Conservation (phyloP, 1,284 basidiomycete species). For the Sporisorium reilianum region DNA sequence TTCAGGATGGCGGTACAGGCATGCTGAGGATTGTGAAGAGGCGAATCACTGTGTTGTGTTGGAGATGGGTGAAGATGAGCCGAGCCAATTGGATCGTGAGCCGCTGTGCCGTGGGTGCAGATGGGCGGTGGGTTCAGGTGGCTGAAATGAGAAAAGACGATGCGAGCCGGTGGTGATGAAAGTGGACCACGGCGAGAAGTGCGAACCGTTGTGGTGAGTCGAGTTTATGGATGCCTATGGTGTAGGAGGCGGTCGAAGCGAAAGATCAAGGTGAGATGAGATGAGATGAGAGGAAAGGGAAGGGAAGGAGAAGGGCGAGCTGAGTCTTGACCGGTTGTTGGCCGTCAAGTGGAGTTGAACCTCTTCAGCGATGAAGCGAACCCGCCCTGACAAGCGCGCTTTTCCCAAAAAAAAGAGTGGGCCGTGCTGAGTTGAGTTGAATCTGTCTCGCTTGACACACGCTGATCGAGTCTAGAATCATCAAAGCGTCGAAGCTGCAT, state of each 20-base stretch:
- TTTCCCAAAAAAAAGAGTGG: neutral
- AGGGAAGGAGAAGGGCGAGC: neutral
- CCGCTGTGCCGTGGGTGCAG: neutral
- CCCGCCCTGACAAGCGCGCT: too few relatives aligned
- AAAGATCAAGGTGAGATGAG: neutral
- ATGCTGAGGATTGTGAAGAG: constrained; percentile 9
- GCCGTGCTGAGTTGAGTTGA: neutral
- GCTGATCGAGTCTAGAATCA: constrained; percentile 1
- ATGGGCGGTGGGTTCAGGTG: neutral
- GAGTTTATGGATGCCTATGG: neutral
- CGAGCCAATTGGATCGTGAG: neutral
- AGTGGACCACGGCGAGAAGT: neutral
- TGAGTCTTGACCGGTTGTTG: too few relatives aligned
- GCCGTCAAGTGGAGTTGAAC: constrained; percentile 4
- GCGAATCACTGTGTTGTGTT: neutral
- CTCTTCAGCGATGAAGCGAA: too few relatives aligned
- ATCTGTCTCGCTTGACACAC: neutral
- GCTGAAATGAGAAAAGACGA: constrained; percentile 4
- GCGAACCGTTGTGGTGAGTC: neutral
- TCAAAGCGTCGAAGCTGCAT: neutral
- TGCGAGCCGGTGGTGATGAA: neutral
- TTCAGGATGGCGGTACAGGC: constrained; percentile 8
- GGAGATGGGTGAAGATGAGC: neutral
- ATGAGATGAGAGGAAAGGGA: constrained; percentile 1
- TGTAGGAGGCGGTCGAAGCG: neutral